Conservation (phyloP, 1,139 yeast genomes). For the Tardiomyces digboiensis region DNA sequence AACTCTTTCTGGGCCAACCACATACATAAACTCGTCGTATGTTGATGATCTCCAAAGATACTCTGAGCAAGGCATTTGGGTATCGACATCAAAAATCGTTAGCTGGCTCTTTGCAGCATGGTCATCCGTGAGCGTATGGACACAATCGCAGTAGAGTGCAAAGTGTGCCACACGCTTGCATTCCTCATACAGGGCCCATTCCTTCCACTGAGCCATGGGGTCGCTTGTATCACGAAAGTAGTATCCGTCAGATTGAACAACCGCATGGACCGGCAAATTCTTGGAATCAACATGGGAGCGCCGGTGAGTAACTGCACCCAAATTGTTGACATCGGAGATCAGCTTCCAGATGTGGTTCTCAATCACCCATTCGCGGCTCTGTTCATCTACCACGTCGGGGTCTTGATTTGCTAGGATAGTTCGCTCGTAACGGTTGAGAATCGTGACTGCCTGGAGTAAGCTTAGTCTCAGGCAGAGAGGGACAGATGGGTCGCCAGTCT, state of each 20-base stretch:
- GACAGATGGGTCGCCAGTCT: slow-evolving; percentile 3
- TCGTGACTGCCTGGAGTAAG: slow-evolving; percentile 19
- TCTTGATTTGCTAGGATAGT: slow-evolving; percentile 14
- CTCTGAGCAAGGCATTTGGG: slow-evolving; percentile 23
- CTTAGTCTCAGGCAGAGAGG: slow-evolving; percentile 8
- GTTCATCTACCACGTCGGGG: background rate
- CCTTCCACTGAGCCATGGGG: slow-evolving; percentile 20
- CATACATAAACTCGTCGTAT: slow-evolving; percentile 19
- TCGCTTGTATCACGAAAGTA: slow-evolving; percentile 15
- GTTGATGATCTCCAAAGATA: slow-evolving; percentile 20
- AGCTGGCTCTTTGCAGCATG: slow-evolving; percentile 5
- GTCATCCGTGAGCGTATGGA: slow-evolving; percentile 11
- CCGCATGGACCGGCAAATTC: background rate
- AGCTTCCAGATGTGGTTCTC: slow-evolving; percentile 12
- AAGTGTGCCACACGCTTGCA: slow-evolving; percentile 21
- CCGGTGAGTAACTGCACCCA: slow-evolving; percentile 2
- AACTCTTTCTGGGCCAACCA: slow-evolving; percentile 17
- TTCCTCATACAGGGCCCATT: slow-evolving; percentile 25
- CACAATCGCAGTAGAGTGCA: slow-evolving; percentile 19
- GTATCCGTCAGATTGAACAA: background rate
- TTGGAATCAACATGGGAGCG: background rate
- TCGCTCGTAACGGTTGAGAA: slow-evolving; percentile 19
- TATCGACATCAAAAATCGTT: slow-evolving; percentile 20
- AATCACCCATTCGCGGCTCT: slow-evolving; percentile 12
- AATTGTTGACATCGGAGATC: slow-evolving; percentile 6